Base-by-base conservation (phyloP, 257 asterid species). In the Ilex asprella region DNA sequence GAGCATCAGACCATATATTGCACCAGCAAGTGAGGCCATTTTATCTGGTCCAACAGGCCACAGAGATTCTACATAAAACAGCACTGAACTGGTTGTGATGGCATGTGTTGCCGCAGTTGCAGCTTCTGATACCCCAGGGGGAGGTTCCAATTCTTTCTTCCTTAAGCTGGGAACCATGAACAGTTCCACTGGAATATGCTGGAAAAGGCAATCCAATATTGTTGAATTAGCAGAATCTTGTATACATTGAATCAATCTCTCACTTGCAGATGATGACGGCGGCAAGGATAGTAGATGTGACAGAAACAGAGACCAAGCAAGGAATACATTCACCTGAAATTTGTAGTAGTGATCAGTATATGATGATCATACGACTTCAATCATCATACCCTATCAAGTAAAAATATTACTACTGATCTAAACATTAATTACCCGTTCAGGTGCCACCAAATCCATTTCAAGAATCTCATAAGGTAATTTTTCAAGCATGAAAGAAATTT, bases 261-360 rank as follows among this genome's bases (percentile, higher is more conserved):
- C 95, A 78, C 96, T 82, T 71, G 59, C 72, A 31, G 85, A 76
- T 56, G 97, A 84, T 65, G 99, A 84, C 12, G 95, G 70, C 60
- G 97, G 94, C 75, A 93, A 83, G 61, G 96, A 87, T 55, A 68
- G 76, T 49, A 89, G 68, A 78, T 80, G 85, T 15, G 96, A 80
- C 64, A 93, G 87, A 69, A 93, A 76, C 75, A 93, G 84, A 81
- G 88, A 77, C 97, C 99, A 93, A 62, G 96, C 86, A 74, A 89
- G 77, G 58, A 85, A 75, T 49, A 82, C 72, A 69, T 85, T 81
- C 67, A 93, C 94, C 99, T 93, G 84, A 56, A 68, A 63, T 70
- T 52, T 69, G 27, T 66, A 73, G 39, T 50, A 43, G 55, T 57
- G 54, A 70, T 62, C 55, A 73, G 65, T 46, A 21, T 31, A 6